phyloP scores from a whole-genome alignment of 1,284 basidiomycete species.

The Erythrobasidium hasegawianum region DNA sequence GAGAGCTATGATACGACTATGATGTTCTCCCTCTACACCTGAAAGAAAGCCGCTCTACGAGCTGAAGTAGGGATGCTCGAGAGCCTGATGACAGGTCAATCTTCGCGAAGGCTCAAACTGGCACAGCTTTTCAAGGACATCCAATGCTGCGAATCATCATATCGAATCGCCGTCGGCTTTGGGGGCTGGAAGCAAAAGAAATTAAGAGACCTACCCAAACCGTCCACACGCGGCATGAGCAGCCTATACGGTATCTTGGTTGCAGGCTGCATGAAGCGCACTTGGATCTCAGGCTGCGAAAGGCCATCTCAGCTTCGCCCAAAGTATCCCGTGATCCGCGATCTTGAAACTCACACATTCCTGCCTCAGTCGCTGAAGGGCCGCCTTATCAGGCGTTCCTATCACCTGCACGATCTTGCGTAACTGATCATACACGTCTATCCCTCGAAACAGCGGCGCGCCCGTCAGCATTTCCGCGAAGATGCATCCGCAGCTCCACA shows the following conservation, averaged over 20 bases:
- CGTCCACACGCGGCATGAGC: slow-evolving; percentile 86
- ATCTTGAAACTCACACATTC: slow-evolving; percentile 67
- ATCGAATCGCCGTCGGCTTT: no score
- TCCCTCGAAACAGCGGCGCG: slow-evolving; percentile 90
- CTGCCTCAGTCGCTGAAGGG: slow-evolving; percentile 79
- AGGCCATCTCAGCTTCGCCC: slow-evolving; percentile 12
- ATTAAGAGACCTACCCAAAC: slow-evolving; percentile 56
- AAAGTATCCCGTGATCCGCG: background rate
- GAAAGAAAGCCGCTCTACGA: no score
- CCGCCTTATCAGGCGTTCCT: slow-evolving; percentile 87
- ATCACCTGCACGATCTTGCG: slow-evolving; percentile 96
- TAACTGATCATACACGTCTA: slow-evolving; percentile 96
- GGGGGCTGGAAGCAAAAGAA: slow-evolving; percentile 30
- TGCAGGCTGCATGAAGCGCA: slow-evolving; percentile 84
- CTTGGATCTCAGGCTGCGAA: slow-evolving; percentile 77
- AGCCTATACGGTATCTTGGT: slow-evolving; percentile 84
- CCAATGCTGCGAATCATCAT: slow-evolving; percentile 65
- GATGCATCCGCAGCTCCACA: slow-evolving; percentile 99
- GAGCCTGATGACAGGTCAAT: slow-evolving; percentile 84
- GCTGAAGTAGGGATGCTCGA: slow-evolving; percentile 59
- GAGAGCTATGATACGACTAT: no score
- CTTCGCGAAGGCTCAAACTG: slow-evolving; percentile 95
- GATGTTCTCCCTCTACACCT: no score
- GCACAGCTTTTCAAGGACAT: slow-evolving; percentile 88
- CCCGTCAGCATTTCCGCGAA: slow-evolving; percentile 96